Evolutionary conservation across 371 early-diverging fungal species (phyloP).

Genomic region (Aphelidium insulamus): DNA sequence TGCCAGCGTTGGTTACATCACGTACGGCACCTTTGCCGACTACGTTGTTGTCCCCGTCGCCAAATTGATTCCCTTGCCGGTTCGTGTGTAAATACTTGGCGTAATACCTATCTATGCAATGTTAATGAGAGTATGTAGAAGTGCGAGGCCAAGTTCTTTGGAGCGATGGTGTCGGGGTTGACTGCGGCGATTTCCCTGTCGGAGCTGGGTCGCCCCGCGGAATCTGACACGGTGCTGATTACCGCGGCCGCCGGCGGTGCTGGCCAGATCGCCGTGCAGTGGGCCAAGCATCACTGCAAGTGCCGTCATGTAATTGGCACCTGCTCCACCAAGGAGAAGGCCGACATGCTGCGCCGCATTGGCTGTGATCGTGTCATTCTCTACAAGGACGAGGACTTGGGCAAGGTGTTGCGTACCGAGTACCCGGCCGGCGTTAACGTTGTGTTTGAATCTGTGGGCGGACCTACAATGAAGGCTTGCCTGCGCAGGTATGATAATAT

Average conservation of each 20-base stretch:
- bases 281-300: constrained; percentile 20
- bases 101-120: not conserved
- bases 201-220: constrained; percentile 1
- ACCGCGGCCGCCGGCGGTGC: constrained; percentile 21
- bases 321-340: constrained; percentile 9
- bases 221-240: constrained; percentile 1
- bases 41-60: constrained; percentile 11
- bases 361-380: constrained; percentile 21
- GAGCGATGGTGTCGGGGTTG: constrained; percentile 23
- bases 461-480: constrained; percentile 21
- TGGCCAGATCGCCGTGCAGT: constrained; percentile 22
- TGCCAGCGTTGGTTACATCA: constrained; percentile 2
- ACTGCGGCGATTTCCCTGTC: constrained; percentile 20
- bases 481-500: constrained; percentile 10
- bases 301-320: constrained; percentile 21
- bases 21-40: constrained; percentile 30
- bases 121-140: constrained; percentile 3
- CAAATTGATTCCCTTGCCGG: constrained; percentile 17
- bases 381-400: constrained; percentile 22
- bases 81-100: constrained; percentile 4
- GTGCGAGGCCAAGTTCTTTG: constrained; percentile 13
- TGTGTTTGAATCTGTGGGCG: constrained; percentile 35
- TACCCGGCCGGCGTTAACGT: constrained; percentile 29
- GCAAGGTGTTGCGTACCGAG: constrained; percentile 22
- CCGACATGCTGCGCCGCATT: constrained; percentile 3